Conservation (phyloP, 2,329 filamentous ascomycete genomes). For the Blastomyces percursus region DNA sequence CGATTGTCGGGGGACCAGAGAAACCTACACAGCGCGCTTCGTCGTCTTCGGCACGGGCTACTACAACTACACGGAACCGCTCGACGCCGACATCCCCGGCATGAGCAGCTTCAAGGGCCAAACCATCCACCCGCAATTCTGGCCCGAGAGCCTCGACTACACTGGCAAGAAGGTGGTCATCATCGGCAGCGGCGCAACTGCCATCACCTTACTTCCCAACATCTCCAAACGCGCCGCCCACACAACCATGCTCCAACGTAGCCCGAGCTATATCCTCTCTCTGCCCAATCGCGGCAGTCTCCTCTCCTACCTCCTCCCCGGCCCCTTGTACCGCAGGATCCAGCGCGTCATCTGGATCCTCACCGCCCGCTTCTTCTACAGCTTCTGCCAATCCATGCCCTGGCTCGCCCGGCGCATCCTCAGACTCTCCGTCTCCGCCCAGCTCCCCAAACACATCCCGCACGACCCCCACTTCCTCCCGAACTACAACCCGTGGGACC, state of each 20-base stretch:
- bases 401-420: slow-evolving; percentile 40
- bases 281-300: slow-evolving; percentile 35
- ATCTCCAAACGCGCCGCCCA: slow-evolving; percentile 53
- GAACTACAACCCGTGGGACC: slow-evolving; percentile 57
- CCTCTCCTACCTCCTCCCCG: slow-evolving; percentile 29
- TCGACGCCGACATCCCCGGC: slow-evolving; percentile 53
- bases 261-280: slow-evolving; percentile 58
- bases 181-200: slow-evolving; percentile 69
- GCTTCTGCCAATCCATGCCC: slow-evolving; percentile 46
- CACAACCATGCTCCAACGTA: slow-evolving; percentile 73
- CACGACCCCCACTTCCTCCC: slow-evolving; percentile 55
- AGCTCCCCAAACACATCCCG: slow-evolving; percentile 45
- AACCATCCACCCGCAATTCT: slow-evolving; percentile 62
- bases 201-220: slow-evolving; percentile 62
- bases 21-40: slow-evolving; percentile 33
- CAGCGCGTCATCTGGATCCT: slow-evolving; percentile 41
- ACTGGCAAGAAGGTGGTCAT: slow-evolving; percentile 57
- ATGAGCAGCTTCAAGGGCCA: slow-evolving; percentile 54
- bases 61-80: slow-evolving; percentile 58
- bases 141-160: slow-evolving; percentile 59
- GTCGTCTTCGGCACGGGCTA: slow-evolving; percentile 56
- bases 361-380: slow-evolving; percentile 40
- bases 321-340: slow-evolving; percentile 21
- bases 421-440: slow-evolving; percentile 33
- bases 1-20: slow-evolving; percentile 27